These are phyloP conservation scores for Diplodia sapinea DNA, from an alignment of 2,329 filamentous ascomycete genomes.

Conservation along the genomic window DNA sequence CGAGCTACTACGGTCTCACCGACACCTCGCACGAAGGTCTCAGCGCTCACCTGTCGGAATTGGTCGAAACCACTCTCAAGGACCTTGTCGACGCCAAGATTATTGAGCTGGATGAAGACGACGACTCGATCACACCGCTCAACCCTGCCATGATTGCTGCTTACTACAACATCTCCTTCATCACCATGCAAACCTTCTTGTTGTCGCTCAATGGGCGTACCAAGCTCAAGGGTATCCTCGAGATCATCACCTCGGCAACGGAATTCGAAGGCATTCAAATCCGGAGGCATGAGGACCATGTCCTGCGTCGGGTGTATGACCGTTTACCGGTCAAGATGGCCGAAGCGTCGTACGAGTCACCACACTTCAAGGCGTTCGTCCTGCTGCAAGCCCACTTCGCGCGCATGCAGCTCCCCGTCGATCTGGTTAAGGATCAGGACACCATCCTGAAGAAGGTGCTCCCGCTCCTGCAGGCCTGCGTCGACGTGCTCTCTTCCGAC, in stretches of 20 bases:
- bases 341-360: slow-evolving; percentile 83
- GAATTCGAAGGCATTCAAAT: slow-evolving; percentile 97
- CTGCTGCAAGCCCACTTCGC: slow-evolving; percentile 97
- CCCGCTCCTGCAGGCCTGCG: slow-evolving; percentile 85
- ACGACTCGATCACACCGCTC: slow-evolving; percentile 84
- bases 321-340: slow-evolving; percentile 95
- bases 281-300: slow-evolving; percentile 84
- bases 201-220: slow-evolving; percentile 86
- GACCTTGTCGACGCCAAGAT: slow-evolving; percentile 93
- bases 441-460: slow-evolving; percentile 82
- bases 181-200: slow-evolving; percentile 98
- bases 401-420: slow-evolving; percentile 92
- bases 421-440: slow-evolving; percentile 95
- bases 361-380: slow-evolving; percentile 98
- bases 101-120: slow-evolving; percentile 87
- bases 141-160: slow-evolving; percentile 98
- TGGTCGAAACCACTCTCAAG: slow-evolving; percentile 90
- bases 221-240: slow-evolving; percentile 94
- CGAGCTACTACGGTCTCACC: slow-evolving; percentile 90
- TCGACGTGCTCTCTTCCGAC: slow-evolving; percentile 94
- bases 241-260: slow-evolving; percentile 95
- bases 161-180: slow-evolving; percentile 99
- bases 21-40: slow-evolving; percentile 90
- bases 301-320: slow-evolving; percentile 91
- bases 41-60: slow-evolving; percentile 91